Percentiles rank a stretch among this genome's conserved stretches.
Evolutionary conservation across 108 stramenopile genomes (phyloP).

Genomic region (Hondaea fermentalgiana): DNA sequence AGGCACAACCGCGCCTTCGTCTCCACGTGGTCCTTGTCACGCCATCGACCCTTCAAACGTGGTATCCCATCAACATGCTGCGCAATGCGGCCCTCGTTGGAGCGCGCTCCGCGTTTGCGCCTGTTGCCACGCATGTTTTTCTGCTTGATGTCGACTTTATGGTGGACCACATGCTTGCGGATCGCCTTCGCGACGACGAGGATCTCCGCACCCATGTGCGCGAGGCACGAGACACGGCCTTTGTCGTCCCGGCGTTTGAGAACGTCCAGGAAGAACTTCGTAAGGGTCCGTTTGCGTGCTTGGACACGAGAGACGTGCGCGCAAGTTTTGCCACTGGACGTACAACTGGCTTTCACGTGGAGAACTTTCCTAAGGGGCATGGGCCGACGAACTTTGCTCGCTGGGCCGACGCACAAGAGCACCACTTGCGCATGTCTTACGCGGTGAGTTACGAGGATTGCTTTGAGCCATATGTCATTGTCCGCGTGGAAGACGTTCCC

Average conservation of each 20-base stretch:
- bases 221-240: too few relatives aligned
- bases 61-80: constrained; percentile 28
- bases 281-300: too few relatives aligned
- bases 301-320: too few relatives aligned
- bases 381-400: too few relatives aligned
- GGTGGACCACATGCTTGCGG: background rate
- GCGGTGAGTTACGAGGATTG: background rate
- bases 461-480: constrained; percentile 33
- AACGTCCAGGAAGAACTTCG: too few relatives aligned
- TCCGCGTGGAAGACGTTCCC: background rate
- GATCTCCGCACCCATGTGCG: constrained; percentile 22
- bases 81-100: constrained; percentile 23
- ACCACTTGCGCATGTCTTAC: too few relatives aligned
- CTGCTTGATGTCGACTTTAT: constrained; percentile 28
- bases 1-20: too few relatives aligned
- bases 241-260: too few relatives aligned
- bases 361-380: too few relatives aligned
- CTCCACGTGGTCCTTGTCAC: too few relatives aligned
- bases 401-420: too few relatives aligned
- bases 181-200: constrained; percentile 29
- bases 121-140: constrained; percentile 8
- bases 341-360: too few relatives aligned
- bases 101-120: constrained; percentile 1
- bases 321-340: background rate
- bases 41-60: background rate